A percentile compares a stretch with the other conserved stretches of the same genome.
phyloP scores from a whole-genome alignment of 106 monocot genomes.

The Platanthera zijinensis region DNA sequence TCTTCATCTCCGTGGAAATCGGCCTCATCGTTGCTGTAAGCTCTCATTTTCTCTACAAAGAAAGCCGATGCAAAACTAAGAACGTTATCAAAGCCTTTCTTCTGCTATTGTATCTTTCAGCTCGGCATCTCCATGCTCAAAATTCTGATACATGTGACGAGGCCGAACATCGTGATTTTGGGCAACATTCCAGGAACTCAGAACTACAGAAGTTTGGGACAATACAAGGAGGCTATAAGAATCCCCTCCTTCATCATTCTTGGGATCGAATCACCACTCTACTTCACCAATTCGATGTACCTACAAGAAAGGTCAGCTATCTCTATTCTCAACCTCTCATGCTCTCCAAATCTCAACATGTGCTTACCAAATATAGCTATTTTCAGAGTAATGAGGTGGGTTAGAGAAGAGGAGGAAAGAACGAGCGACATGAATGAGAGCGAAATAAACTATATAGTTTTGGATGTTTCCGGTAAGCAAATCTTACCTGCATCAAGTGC shows the following conservation, averaged over 20 bases:
- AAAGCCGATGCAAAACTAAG: background rate
- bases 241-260: slow-evolving; percentile 41
- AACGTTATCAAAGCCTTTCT: background rate
- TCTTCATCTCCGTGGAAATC: slow-evolving; percentile 34
- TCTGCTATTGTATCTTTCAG: slow-evolving; percentile 20
- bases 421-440: slow-evolving; percentile 18
- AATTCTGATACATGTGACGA: slow-evolving; percentile 61
- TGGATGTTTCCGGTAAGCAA: slow-evolving; percentile 42
- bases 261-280: slow-evolving; percentile 49
- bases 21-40: slow-evolving; percentile 42
- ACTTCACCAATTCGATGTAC: slow-evolving; percentile 12
- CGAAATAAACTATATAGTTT: slow-evolving; percentile 30
- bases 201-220: slow-evolving; percentile 45
- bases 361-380: background rate
- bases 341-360: background rate
- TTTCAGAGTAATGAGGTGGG: slow-evolving; percentile 43
- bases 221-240: slow-evolving; percentile 29
- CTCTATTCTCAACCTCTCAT: background rate
- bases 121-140: slow-evolving; percentile 53
- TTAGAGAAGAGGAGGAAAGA: slow-evolving; percentile 49
- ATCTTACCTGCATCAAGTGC: background rate
- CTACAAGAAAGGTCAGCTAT: slow-evolving; percentile 6
- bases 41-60: background rate
- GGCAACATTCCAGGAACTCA: slow-evolving; percentile 46
- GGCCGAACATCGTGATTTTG: slow-evolving; percentile 57